These are phyloP conservation scores for Phytophthora hibernalis DNA, from an alignment of 352 stramenopile species.

Conservation along the genomic window DNA sequence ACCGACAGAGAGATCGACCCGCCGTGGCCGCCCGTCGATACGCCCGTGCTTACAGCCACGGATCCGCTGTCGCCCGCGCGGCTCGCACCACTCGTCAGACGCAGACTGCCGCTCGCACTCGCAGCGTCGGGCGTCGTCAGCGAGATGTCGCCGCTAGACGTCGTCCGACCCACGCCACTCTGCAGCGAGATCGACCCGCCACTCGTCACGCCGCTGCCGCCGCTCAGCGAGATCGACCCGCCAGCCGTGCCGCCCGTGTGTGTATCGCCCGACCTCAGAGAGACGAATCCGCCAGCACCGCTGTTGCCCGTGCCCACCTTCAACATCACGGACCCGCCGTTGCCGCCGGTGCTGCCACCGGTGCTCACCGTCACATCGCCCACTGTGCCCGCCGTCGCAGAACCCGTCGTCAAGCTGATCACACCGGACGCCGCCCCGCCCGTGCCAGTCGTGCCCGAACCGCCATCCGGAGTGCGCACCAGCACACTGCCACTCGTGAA, in stretches of 20 bases:
- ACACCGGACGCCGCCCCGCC: neutral
- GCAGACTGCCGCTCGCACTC: conserved; percentile 17
- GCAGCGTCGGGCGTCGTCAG: conserved; percentile 13
- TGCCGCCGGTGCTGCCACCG: neutral
- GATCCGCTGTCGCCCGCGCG: conserved; percentile 30
- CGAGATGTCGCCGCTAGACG: conserved; percentile 16
- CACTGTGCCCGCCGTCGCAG: neutral
- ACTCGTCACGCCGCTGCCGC: conserved; percentile 6
- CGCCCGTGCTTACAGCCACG: neutral
- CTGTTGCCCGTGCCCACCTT: conserved; percentile 3
- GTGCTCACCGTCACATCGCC: conserved; percentile 42
- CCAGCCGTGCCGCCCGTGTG: neutral
- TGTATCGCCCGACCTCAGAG: conserved; percentile 3
- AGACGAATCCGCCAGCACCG: neutral
- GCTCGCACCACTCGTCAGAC: conserved; percentile 14
- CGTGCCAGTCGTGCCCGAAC: neutral
- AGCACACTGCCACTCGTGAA: neutral
- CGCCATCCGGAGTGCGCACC: neutral
- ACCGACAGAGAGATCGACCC: conserved; percentile 12
- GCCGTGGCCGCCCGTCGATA: conserved; percentile 6
- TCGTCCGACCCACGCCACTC: conserved; percentile 6
- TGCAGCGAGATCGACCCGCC: conserved; percentile 16
- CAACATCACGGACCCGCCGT: conserved; percentile 21
- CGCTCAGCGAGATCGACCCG: conserved; percentile 11
- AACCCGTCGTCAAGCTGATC: neutral